phyloP scores from a whole-genome alignment of 2,329 filamentous ascomycete species.

The Fusarium acutatum region DNA sequence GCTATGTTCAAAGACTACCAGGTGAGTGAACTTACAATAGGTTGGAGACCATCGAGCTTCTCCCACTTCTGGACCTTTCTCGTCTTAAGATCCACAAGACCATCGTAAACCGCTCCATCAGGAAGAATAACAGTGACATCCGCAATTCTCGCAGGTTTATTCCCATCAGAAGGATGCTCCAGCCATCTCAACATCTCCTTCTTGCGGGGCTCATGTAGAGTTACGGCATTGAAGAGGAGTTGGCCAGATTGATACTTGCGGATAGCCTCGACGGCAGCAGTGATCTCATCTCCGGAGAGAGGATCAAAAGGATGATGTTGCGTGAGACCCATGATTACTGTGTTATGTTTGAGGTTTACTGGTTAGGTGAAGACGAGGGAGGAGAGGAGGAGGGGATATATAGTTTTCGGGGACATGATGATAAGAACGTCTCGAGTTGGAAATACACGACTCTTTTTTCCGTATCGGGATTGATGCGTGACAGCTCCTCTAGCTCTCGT shows the following conservation, averaged over 20 bases:
- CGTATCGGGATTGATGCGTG: conserved; percentile 21
- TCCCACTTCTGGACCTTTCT: conserved; percentile 78
- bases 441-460: conserved; percentile 33
- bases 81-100: conserved; percentile 76
- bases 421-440: conserved; percentile 7
- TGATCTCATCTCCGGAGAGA: conserved; percentile 72
- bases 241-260: conserved; percentile 71
- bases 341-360: no score
- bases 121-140: conserved; percentile 85
- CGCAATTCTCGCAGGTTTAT: conserved; percentile 75
- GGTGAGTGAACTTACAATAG: conserved; percentile 64
- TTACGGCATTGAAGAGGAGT: conserved; percentile 87
- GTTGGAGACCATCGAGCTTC: conserved; percentile 78
- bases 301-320: conserved; percentile 42
- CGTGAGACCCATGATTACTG: conserved; percentile 12
- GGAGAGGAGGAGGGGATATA: conserved; percentile 7
- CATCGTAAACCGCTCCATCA: conserved; percentile 84
- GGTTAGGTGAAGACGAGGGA: neutral
- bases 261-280: conserved; percentile 71
- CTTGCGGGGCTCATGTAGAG: conserved; percentile 86
- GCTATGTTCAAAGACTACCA: no score
- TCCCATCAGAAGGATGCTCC: conserved; percentile 65
- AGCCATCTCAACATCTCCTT: conserved; percentile 84
- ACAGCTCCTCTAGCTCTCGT: neutral
- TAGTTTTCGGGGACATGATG: conserved; percentile 10